A percentile compares a stretch with the other conserved stretches of the same genome.
These are phyloP conservation scores for Panellus pusillus DNA, from an alignment of 768 basidiomycete genomes.

Conservation along the genomic window DNA sequence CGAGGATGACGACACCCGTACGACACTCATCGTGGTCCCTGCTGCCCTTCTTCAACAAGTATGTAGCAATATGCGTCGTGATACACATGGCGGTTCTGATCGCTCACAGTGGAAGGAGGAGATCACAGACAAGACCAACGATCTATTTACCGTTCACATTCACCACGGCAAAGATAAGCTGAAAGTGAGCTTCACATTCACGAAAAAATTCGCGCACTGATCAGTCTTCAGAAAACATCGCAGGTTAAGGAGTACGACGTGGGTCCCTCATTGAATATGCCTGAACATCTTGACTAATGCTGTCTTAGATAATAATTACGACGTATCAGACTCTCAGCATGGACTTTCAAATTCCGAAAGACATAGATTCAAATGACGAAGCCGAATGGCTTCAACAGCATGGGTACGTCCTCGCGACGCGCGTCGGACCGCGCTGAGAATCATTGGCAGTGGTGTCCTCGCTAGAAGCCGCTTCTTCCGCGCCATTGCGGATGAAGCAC, in stretches of 20 bases:
- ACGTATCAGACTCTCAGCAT: conserved; percentile 71
- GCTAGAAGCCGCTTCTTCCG: conserved; percentile 65
- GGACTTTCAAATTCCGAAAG: conserved; percentile 56
- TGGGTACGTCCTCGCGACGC: conserved; percentile 40
- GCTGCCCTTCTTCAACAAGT: conserved; percentile 74
- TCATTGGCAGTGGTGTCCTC: conserved; percentile 52
- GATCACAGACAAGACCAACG: conserved; percentile 66
- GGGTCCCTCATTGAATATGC: conserved; percentile 12
- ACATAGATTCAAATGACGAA: conserved; percentile 48
- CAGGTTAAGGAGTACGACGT: conserved; percentile 57
- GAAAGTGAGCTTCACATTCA: conserved; percentile 34
- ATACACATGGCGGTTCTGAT: neutral
- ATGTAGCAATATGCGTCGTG: conserved; percentile 4
- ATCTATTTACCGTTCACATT: conserved; percentile 59
- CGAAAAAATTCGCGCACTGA: neutral
- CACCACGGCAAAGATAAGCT: conserved; percentile 75
- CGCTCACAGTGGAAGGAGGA: conserved; percentile 67
- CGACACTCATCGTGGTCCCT: conserved; percentile 75
- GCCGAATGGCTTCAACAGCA: conserved; percentile 46
- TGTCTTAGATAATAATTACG: conserved; percentile 63
- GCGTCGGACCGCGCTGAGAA: neutral
- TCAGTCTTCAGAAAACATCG: conserved; percentile 36
- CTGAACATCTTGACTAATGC: conserved; percentile 1
- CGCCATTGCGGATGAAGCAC: conserved; percentile 77
- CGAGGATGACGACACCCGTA: conserved; percentile 43